These are phyloP conservation scores for Trametes cinnabarina DNA, from an alignment of 768 basidiomycete species.

Conservation along the genomic window DNA sequence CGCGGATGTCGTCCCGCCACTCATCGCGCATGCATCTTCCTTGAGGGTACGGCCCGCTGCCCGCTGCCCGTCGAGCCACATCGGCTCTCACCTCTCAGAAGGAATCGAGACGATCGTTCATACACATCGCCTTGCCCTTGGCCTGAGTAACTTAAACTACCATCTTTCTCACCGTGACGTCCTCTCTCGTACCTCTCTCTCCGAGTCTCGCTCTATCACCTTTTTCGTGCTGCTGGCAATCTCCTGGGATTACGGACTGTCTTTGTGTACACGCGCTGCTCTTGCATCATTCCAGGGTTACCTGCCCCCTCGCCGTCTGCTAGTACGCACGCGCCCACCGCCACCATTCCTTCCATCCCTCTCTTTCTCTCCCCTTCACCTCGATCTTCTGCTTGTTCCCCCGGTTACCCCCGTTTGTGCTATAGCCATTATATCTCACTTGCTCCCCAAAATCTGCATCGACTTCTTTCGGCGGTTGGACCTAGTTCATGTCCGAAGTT, in stretches of 20 bases:
- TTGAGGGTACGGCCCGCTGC: slow-evolving; percentile 3
- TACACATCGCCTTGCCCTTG: not conserved
- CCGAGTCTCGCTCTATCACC: slow-evolving; percentile 5
- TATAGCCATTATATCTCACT: slow-evolving; percentile 14
- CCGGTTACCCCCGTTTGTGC: slow-evolving; percentile 13
- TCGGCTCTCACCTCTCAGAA: slow-evolving; percentile 2
- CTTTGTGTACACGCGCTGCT: slow-evolving; percentile 26
- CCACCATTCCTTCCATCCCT: slow-evolving; percentile 12
- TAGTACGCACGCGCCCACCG: slow-evolving; percentile 17
- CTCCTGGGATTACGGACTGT: slow-evolving; percentile 28
- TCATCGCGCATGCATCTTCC: not conserved
- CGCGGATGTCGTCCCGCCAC: slow-evolving; percentile 1
- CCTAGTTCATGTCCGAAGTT: not conserved
- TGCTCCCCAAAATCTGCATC: slow-evolving; percentile 6
- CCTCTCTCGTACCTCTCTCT: slow-evolving; percentile 2
- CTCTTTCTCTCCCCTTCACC: not conserved
- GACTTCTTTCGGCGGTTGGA: not conserved
- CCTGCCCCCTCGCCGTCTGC: slow-evolving; percentile 18
- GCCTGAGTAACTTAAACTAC: slow-evolving; percentile 23
- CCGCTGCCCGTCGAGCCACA: not conserved
- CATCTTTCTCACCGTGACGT: slow-evolving; percentile 19
- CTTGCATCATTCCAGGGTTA: slow-evolving; percentile 23
- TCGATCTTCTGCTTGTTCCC: not conserved
- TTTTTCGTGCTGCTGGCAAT: slow-evolving; percentile 19
- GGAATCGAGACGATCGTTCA: slow-evolving; percentile 3